Conservation (phyloP, 306 rosid species). For the Quercus parvula region DNA sequence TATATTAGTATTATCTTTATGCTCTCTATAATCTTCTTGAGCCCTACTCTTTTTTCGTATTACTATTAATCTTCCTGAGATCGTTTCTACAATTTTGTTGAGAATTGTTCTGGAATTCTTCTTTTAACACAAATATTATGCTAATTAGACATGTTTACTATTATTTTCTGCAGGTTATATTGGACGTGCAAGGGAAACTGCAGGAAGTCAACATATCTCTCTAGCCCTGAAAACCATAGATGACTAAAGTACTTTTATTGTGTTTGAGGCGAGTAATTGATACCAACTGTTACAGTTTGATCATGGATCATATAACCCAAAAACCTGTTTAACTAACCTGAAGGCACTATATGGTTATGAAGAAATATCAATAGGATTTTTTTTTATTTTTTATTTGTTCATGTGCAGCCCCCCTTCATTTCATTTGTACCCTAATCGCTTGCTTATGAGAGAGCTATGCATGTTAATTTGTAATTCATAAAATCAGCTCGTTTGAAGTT, state of each 20-base stretch:
- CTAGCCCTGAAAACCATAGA: background rate
- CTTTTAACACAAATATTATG: background rate
- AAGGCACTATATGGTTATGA: background rate
- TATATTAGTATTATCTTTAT: background rate
- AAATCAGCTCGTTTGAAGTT: background rate
- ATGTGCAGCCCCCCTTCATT: background rate
- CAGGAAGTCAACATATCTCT: background rate
- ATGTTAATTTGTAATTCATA: background rate
- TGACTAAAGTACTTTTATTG: background rate
- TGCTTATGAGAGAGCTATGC: background rate
- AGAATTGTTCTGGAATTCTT: background rate
- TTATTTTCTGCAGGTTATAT: background rate
- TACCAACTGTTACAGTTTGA: background rate
- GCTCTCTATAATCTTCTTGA: background rate
- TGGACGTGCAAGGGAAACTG: background rate
- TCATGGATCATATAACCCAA: background rate
- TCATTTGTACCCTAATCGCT: background rate
- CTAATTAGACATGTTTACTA: background rate
- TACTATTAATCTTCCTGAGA: background rate
- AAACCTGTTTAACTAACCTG: background rate
- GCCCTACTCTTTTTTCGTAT: background rate
- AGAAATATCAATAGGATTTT: background rate
- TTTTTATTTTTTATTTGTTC: background rate
- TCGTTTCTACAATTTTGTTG: background rate
- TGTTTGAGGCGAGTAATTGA: background rate